Evolutionary conservation across 2,329 filamentous ascomycete species (phyloP).

Genomic region (Conoideocrella luteorostrata): DNA sequence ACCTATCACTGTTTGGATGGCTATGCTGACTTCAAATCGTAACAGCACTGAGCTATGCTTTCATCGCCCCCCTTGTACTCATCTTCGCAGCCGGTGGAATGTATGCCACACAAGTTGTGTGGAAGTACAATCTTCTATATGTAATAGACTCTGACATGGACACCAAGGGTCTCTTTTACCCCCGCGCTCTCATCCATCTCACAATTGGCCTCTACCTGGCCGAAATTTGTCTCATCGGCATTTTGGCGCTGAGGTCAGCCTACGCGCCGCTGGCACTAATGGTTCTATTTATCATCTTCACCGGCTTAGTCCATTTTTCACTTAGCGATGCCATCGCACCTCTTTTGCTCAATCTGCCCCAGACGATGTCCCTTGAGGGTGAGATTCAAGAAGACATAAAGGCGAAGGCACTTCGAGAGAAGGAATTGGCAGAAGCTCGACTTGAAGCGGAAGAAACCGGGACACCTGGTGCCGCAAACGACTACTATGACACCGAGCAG

Average conservation of each 20-base stretch:
- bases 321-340: slow-evolving; percentile 69
- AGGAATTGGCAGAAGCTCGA: slow-evolving; percentile 17
- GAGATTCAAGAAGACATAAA: slow-evolving; percentile 38
- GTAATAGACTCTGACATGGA: slow-evolving; percentile 78
- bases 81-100: slow-evolving; percentile 76
- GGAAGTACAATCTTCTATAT: slow-evolving; percentile 85
- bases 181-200: slow-evolving; percentile 80
- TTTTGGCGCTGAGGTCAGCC: slow-evolving; percentile 66
- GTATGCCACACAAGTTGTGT: slow-evolving; percentile 76
- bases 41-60: slow-evolving; percentile 73
- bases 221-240: slow-evolving; percentile 74
- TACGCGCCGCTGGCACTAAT: slow-evolving; percentile 68
- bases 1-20: no score
- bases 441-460: slow-evolving; percentile 12
- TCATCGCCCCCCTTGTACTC: slow-evolving; percentile 79
- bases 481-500: slow-evolving; percentile 29
- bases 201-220: slow-evolving; percentile 78
- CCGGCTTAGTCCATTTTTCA: slow-evolving; percentile 66
- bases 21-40: neutral
- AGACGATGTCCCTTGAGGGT: slow-evolving; percentile 56
- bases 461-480: slow-evolving; percentile 22
- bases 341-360: slow-evolving; percentile 71
- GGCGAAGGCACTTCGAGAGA: slow-evolving; percentile 35
- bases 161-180: slow-evolving; percentile 82
- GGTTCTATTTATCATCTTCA: slow-evolving; percentile 69